Evolutionary conservation across 2,329 filamentous ascomycete genomes (phyloP).

Genomic region (Penicillium sp.): DNA sequence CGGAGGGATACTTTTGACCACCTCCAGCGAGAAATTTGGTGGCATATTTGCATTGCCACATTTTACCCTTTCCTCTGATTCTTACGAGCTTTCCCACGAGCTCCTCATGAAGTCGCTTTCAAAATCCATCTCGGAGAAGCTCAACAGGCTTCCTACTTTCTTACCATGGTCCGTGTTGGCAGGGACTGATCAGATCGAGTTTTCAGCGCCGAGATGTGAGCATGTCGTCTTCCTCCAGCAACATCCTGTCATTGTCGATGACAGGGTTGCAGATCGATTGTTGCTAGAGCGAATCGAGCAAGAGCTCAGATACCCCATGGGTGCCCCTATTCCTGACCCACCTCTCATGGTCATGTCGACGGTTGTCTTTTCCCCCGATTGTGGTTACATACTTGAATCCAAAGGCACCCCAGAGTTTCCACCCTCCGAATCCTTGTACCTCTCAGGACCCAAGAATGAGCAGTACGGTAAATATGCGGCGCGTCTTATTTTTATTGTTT

Average conservation of each 20-base stretch:
- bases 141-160: constrained; percentile 61
- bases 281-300: constrained; percentile 58
- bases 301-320: constrained; percentile 63
- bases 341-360: constrained; percentile 62
- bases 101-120: constrained; percentile 75
- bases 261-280: constrained; percentile 34
- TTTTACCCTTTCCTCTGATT: constrained; percentile 64
- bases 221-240: constrained; percentile 82
- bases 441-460: constrained; percentile 62
- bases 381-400: constrained; percentile 66
- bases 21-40: constrained; percentile 91
- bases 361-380: constrained; percentile 67
- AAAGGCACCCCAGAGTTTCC: constrained; percentile 61
- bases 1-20: constrained; percentile 79
- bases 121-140: constrained; percentile 63
- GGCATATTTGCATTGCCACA: constrained; percentile 90
- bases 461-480: constrained; percentile 57
- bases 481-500: constrained; percentile 58
- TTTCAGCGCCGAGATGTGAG: constrained; percentile 77
- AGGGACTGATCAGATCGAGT: constrained; percentile 51
- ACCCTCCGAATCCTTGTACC: constrained; percentile 56
- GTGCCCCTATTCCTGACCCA: constrained; percentile 56
- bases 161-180: constrained; percentile 77
- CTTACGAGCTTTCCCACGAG: constrained; percentile 61
- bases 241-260: constrained; percentile 44